Conservation (phyloP, 352 stramenopile species). For the Phytophthora idaei region DNA sequence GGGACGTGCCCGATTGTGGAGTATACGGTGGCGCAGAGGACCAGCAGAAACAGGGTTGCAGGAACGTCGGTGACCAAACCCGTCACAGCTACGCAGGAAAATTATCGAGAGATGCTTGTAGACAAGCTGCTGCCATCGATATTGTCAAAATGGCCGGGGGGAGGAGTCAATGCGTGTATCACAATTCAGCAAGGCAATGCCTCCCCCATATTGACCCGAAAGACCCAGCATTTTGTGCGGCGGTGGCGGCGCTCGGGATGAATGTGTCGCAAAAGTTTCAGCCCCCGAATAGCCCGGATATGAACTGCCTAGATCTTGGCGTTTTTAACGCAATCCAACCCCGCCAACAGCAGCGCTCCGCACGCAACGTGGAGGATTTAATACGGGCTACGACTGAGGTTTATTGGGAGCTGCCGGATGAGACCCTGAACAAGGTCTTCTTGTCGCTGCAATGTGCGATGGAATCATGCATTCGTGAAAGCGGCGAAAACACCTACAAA, state of each 20-base stretch:
- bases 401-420: neutral
- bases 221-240: neutral
- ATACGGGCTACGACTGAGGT: neutral
- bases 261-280: neutral
- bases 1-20: constrained; percentile 4
- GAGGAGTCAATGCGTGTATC: neutral
- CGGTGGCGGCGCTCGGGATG: neutral
- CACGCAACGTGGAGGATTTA: neutral
- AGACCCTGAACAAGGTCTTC: constrained; percentile 1
- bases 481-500: constrained; percentile 3
- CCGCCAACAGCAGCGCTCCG: neutral
- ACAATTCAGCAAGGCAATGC: neutral
- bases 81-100: neutral
- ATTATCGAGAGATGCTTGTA: constrained; percentile 3
- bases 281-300: neutral
- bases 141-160: neutral
- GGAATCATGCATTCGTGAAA: constrained; percentile 3
- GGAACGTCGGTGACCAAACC: neutral
- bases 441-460: constrained; percentile 5
- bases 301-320: constrained; percentile 4
- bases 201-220: neutral
- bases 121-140: constrained; percentile 5
- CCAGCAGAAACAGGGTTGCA: neutral
- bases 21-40: neutral
- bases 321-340: neutral